Percentiles rank a stretch among this genome's conserved stretches.
These are phyloP conservation scores for Casuarina glauca DNA, from an alignment of 306 rosid genomes.

Conservation along the genomic window DNA sequence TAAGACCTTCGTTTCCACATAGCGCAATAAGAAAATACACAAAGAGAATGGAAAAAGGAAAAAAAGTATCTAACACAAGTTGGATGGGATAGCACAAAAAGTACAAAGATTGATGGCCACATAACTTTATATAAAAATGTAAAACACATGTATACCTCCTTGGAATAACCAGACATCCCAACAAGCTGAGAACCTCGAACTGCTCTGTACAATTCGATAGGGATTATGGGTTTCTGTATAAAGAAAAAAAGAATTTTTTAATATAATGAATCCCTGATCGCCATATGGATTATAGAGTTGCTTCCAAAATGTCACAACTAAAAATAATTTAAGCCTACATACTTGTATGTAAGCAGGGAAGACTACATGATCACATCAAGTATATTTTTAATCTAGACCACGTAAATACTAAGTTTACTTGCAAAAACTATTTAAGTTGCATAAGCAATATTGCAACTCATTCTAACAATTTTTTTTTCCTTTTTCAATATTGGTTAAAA, in stretches of 20 bases:
- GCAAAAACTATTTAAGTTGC: not conserved
- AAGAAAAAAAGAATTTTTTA: slow-evolving; percentile 17
- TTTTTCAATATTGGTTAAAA: not conserved
- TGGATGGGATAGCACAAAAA: not conserved
- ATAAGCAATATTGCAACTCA: not conserved
- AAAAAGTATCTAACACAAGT: not conserved
- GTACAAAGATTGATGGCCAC: not conserved
- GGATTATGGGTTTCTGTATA: slow-evolving; percentile 77
- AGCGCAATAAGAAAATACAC: not conserved
- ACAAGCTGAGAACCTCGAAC: slow-evolving; percentile 78
- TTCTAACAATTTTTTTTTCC: not conserved
- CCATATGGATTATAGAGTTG: not conserved
- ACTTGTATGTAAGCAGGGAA: not conserved
- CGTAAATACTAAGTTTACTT: not conserved
- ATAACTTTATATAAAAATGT: slow-evolving; percentile 12
- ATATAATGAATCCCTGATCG: slow-evolving; percentile 18
- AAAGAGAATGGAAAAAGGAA: not conserved
- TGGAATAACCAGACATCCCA: slow-evolving; percentile 92
- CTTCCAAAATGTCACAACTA: not conserved
- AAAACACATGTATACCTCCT: slow-evolving; percentile 58
- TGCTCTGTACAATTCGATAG: slow-evolving; percentile 62
- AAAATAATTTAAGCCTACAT: not conserved
- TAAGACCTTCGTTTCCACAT: not conserved
- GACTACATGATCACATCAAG: not conserved
- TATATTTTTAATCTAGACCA: not conserved